Evolutionary conservation across 768 basidiomycete genomes (phyloP).

Genomic region (Hemileccinum rubropunctum): DNA sequence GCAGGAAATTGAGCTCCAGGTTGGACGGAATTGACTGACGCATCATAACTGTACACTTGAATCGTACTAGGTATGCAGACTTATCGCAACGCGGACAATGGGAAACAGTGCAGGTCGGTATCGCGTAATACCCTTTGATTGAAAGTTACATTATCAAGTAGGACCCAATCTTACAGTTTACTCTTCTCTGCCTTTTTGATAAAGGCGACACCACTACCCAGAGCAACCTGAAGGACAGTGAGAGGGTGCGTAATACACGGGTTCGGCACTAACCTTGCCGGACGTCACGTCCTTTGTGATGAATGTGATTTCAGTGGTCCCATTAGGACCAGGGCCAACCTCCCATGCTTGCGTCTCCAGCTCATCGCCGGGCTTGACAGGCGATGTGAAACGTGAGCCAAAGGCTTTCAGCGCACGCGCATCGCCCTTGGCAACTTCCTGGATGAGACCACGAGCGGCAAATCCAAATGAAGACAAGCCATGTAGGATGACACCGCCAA

Average conservation of each 20-base stretch:
- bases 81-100: not conserved
- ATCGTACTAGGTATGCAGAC: not conserved
- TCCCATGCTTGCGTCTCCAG: slow-evolving; percentile 82
- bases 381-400: slow-evolving; percentile 76
- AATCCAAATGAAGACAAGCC: slow-evolving; percentile 83
- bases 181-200: slow-evolving; percentile 50
- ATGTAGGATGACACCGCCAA: slow-evolving; percentile 84
- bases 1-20: slow-evolving; percentile 46
- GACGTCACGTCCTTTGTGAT: slow-evolving; percentile 56
- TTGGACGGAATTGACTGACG: slow-evolving; percentile 6
- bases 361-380: slow-evolving; percentile 79
- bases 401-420: slow-evolving; percentile 63
- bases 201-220: slow-evolving; percentile 65
- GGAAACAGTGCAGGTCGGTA: too few relatives aligned
- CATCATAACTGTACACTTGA: not conserved
- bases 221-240: slow-evolving; percentile 36
- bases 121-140: too few relatives aligned
- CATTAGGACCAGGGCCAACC: slow-evolving; percentile 60
- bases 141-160: not conserved
- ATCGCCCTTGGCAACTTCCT: slow-evolving; percentile 57
- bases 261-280: slow-evolving; percentile 47
- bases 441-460: slow-evolving; percentile 72
- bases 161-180: slow-evolving; percentile 34
- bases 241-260: not conserved
- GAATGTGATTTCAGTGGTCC: slow-evolving; percentile 58